Base-by-base conservation (phyloP, 106 monocot species). In the Phalaenopsis aphrodite region DNA sequence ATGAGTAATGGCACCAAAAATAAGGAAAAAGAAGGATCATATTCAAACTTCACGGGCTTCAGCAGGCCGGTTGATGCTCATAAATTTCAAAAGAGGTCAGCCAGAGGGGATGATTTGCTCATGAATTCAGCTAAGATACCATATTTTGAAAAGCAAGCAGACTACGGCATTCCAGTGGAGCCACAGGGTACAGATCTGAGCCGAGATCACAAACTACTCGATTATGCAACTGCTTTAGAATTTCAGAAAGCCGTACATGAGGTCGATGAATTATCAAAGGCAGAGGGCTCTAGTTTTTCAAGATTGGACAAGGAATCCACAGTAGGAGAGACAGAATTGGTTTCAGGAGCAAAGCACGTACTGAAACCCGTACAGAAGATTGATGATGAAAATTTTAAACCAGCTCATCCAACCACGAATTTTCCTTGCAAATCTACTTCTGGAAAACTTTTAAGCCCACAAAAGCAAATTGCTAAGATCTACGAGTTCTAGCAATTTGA, bases 271-370 rank as follows among this genome's bases (percentile, higher is more conserved):
- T 52, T 12, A 52, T 52, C 52, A 52, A 52, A 52, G 2, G 52
- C 12, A 52, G 52, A 10, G 52, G 14, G 12, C 52, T 52, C 52
- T 12, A 52, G 52, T 52, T 52, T 52, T 14, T 52, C 12, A 52
- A 52, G 52, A 52, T 12, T 12, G 12, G 52, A 52, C 52, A 52
- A 52, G 15, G 52, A 52, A 52, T 52, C 52, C 1, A 14, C 52
- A 52, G 52, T 52, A 12, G 86, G 90, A 46, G 84, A 85, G 16
- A 39, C 87, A 21, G 88, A 90, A 78, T 72, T 90, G 45, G 82
- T 78, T 78, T 79, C 90, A 46, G 93, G 93, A 48, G 88, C 88
- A 41, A 93, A 85, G 76, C 93, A 93, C 42, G 83, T 90, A 83
- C 78, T 93, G 81, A 90, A 52, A 52, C 12, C 12, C 12, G 14